Percentiles rank a stretch among this genome's conserved stretches.
Evolutionary conservation across 2,329 filamentous ascomycete species (phyloP).

Genomic region (Colletotrichum cuscutae): DNA sequence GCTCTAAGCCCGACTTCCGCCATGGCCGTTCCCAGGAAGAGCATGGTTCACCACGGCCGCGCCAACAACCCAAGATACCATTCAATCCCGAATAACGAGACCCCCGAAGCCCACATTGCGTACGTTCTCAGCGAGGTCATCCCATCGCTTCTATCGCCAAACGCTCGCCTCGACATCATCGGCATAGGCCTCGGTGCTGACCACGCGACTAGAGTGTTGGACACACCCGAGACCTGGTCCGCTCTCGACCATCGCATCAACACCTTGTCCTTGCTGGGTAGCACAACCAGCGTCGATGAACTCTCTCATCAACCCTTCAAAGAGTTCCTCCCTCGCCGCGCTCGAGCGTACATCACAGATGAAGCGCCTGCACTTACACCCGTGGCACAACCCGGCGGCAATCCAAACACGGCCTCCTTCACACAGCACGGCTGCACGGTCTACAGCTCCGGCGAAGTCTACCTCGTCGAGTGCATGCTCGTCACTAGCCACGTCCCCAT

Average conservation of each 20-base stretch:
- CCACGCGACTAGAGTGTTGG: slow-evolving; percentile 67
- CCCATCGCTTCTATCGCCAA: slow-evolving; percentile 53
- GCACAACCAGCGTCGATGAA: slow-evolving; percentile 50
- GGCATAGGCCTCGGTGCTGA: slow-evolving; percentile 76
- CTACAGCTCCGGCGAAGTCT: slow-evolving; percentile 73
- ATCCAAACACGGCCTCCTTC: slow-evolving; percentile 50
- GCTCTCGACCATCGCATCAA: slow-evolving; percentile 55
- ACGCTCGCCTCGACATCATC: slow-evolving; percentile 74
- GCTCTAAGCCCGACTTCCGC: slow-evolving; percentile 70
- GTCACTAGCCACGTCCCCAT: slow-evolving; percentile 63
- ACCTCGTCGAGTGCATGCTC: slow-evolving; percentile 71
- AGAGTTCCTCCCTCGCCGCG: slow-evolving; percentile 64
- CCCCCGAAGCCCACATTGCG: slow-evolving; percentile 68
- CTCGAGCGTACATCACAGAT: slow-evolving; percentile 70
- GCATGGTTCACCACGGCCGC: slow-evolving; percentile 67
- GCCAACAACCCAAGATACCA: slow-evolving; percentile 67
- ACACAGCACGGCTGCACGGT: slow-evolving; percentile 70
- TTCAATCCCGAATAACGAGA: slow-evolving; percentile 68
- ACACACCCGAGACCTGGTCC: slow-evolving; percentile 62
- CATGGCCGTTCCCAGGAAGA: slow-evolving; percentile 68
- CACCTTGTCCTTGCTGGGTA: slow-evolving; percentile 62
- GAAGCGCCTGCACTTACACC: slow-evolving; percentile 60
- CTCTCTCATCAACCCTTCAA: slow-evolving; percentile 57
- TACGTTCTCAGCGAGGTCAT: slow-evolving; percentile 75
- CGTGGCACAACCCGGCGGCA: slow-evolving; percentile 57